A percentile compares a stretch with the other conserved stretches of the same genome.
Evolutionary conservation across 495 filamentous ascomycete species (phyloP).

Genomic region (Neurospora sp.): DNA sequence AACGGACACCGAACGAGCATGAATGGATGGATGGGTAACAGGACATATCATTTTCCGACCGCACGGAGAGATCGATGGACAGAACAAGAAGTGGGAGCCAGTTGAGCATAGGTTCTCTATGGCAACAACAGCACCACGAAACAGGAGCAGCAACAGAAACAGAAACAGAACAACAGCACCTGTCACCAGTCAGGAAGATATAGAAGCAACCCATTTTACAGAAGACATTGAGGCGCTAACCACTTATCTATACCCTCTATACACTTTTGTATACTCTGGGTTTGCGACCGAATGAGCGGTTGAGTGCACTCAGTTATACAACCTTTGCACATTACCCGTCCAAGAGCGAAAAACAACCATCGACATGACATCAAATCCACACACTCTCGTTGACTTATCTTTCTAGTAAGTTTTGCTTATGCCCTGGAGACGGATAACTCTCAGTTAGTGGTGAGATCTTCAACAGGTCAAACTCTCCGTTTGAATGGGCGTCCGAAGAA

Average conservation of each 20-base stretch:
- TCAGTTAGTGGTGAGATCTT: too few relatives aligned
- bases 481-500: too few relatives aligned
- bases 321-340: neutral
- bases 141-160: neutral
- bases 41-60: neutral
- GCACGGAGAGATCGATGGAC: neutral
- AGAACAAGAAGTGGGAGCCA: neutral
- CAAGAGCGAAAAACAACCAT: neutral
- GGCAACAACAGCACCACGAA: neutral
- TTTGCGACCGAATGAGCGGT: neutral
- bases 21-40: neutral
- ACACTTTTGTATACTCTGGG: neutral
- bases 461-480: too few relatives aligned
- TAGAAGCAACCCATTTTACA: neutral
- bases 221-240: neutral
- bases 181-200: neutral
- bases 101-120: neutral
- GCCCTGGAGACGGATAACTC: too few relatives aligned
- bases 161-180: neutral
- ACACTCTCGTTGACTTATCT: too few relatives aligned
- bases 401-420: too few relatives aligned
- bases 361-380: too few relatives aligned
- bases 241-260: neutral
- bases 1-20: neutral
- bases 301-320: too few relatives aligned